These are phyloP conservation scores for Tuctoria greenei DNA, from an alignment of 176 grass and related monocot species.

Conservation along the genomic window DNA sequence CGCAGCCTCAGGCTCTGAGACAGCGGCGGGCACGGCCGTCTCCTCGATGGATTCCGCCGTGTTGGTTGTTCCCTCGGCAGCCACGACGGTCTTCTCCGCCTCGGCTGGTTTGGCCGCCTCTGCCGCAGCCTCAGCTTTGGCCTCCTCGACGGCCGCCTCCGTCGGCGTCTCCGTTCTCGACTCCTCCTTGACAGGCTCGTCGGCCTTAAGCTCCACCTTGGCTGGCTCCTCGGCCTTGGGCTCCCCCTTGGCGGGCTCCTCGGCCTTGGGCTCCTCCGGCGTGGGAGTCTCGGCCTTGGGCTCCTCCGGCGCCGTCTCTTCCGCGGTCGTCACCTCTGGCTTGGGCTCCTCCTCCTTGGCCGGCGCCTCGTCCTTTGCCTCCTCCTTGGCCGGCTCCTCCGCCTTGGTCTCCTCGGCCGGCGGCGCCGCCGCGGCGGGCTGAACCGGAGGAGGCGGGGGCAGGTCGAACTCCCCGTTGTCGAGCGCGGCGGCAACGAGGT, in stretches of 20 bases:
- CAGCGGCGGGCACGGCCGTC: background rate
- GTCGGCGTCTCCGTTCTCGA: background rate
- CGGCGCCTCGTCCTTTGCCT: background rate
- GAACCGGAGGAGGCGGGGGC: constrained; percentile 14
- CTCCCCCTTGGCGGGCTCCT: background rate
- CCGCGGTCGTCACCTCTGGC: background rate
- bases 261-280: background rate
- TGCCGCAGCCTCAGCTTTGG: constrained; percentile 20
- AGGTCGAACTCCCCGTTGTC: constrained; percentile 52
- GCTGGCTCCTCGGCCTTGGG: background rate
- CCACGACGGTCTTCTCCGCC: constrained; percentile 14
- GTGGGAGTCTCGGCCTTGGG: too few relatives aligned
- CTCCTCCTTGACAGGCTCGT: constrained; percentile 15
- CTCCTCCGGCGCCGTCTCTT: too few relatives aligned
- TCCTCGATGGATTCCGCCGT: constrained; percentile 36
- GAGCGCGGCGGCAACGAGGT: constrained; percentile 60
- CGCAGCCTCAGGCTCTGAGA: background rate
- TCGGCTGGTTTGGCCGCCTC: constrained; percentile 36
- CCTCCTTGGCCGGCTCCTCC: background rate
- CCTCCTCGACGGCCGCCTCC: constrained; percentile 16
- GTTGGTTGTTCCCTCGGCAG: constrained; percentile 20
- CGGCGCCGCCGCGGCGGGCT: background rate
- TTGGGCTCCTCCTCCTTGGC: background rate
- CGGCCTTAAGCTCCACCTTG: background rate
- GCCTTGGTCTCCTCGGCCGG: background rate